Evolutionary conservation across 176 grass and related monocot species (phyloP).

Genomic region (Aegilops speltoides): DNA sequence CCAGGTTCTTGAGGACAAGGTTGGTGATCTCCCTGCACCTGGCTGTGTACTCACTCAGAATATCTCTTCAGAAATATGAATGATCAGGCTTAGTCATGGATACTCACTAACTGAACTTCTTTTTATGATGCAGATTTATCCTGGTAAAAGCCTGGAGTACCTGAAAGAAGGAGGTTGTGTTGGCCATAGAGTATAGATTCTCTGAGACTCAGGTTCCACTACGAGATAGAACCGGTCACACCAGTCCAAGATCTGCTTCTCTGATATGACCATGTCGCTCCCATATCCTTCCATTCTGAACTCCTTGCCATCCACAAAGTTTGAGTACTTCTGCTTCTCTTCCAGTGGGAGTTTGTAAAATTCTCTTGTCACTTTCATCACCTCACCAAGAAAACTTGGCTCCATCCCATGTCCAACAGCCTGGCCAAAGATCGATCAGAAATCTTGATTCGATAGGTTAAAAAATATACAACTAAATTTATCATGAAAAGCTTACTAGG

Average conservation of each 20-base stretch:
- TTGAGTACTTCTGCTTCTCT: constrained; percentile 61
- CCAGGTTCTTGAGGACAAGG: constrained; percentile 19
- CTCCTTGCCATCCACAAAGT: constrained; percentile 46
- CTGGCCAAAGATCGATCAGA: constrained; percentile 9
- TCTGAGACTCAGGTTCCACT: constrained; percentile 45
- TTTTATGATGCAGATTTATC: no score
- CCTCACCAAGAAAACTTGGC: constrained; percentile 17
- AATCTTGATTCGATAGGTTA: background rate
- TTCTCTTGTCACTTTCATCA: constrained; percentile 24
- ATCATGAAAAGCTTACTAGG: constrained; percentile 22
- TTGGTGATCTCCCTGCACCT: constrained; percentile 26
- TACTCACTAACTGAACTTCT: no score
- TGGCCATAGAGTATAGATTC: background rate
- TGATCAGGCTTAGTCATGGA: no score
- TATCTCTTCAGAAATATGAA: background rate
- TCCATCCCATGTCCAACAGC: constrained; percentile 50
- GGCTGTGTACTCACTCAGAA: constrained; percentile 39
- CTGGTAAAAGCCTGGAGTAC: background rate
- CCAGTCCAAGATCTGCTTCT: constrained; percentile 57
- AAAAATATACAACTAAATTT: no score
- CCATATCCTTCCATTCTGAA: constrained; percentile 61
- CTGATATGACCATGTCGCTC: constrained; percentile 28
- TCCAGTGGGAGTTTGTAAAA: constrained; percentile 46
- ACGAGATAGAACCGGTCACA: constrained; percentile 38
- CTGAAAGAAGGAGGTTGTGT: constrained; percentile 12